phyloP scores from a whole-genome alignment of 768 basidiomycete species.

The Polyporus arcularius region DNA sequence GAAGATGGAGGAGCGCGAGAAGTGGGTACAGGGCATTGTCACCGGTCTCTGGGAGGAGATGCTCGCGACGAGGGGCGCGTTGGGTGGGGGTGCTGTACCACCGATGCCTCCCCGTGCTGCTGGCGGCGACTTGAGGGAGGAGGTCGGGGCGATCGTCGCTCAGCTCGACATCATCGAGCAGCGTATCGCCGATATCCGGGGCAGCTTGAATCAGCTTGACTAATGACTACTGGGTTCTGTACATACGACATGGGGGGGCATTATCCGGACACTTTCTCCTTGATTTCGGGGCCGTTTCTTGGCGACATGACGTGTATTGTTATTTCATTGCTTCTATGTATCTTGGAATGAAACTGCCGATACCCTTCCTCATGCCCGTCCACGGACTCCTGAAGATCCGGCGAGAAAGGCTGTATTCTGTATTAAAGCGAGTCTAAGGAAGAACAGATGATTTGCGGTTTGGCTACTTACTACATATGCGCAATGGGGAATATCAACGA shows the following conservation, averaged over 20 bases:
- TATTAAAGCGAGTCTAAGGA: background rate
- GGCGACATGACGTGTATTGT: too few relatives aligned
- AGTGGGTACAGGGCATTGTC: slow-evolving; percentile 73
- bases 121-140: slow-evolving; percentile 42
- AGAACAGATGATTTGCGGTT: background rate
- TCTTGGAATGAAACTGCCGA: too few relatives aligned
- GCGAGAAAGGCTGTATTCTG: too few relatives aligned
- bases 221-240: slow-evolving; percentile 7
- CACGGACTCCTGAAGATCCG: too few relatives aligned
- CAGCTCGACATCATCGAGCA: slow-evolving; percentile 62
- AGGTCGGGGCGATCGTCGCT: slow-evolving; percentile 47
- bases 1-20: slow-evolving; percentile 67
- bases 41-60: slow-evolving; percentile 75
- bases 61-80: slow-evolving; percentile 33
- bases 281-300: background rate
- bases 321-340: too few relatives aligned
- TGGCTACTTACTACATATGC: slow-evolving; percentile 1
- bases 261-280: background rate
- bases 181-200: slow-evolving; percentile 47
- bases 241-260: background rate
- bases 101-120: background rate
- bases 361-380: too few relatives aligned
- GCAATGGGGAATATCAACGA: background rate
- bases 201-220: slow-evolving; percentile 39
- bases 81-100: slow-evolving; percentile 1